Conservation (phyloP, 345 rosid species). For the Brassica nigra region DNA sequence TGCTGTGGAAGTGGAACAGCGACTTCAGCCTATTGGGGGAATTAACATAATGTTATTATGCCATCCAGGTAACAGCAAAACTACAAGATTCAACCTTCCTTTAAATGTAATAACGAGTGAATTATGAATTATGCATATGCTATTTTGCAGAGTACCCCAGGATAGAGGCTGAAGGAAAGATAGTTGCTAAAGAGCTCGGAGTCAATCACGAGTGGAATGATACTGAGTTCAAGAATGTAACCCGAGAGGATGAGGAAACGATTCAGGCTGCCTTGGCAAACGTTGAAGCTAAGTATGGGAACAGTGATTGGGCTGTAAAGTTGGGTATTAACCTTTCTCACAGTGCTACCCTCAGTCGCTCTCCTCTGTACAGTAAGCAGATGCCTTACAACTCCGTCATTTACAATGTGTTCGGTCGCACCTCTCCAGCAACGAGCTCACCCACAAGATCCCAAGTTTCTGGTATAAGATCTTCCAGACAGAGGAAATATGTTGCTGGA, state of each 20-base stretch:
- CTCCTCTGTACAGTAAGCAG: conserved; percentile 89
- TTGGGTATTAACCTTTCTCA: conserved; percentile 87
- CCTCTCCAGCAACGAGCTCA: conserved; percentile 54
- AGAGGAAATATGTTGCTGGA: conserved; percentile 81
- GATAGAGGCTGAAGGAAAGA: conserved; percentile 83
- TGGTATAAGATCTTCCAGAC: conserved; percentile 61
- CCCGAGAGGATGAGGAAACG: conserved; percentile 68
- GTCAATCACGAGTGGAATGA: conserved; percentile 62
- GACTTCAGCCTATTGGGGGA: conserved; percentile 79
- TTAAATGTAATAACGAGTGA: background rate
- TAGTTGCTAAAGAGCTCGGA: conserved; percentile 74
- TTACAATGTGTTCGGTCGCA: conserved; percentile 82
- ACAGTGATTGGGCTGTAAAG: conserved; percentile 95
- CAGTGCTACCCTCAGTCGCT: conserved; percentile 81
- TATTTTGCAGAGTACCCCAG: conserved; percentile 81
- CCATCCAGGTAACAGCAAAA: conserved; percentile 69
- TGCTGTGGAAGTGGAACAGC: conserved; percentile 90
- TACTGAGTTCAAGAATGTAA: conserved; percentile 57
- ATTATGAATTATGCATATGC: conserved; percentile 4
- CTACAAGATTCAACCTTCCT: too few species aligned
- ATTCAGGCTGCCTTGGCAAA: conserved; percentile 72
- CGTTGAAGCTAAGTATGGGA: conserved; percentile 79
- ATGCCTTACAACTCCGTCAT: conserved; percentile 93
- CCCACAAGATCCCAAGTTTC: conserved; percentile 45
- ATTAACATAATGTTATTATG: conserved; percentile 77